Evolutionary conservation across 2,329 filamentous ascomycete species (phyloP).

Genomic region (Colletotrichum tropicale): DNA sequence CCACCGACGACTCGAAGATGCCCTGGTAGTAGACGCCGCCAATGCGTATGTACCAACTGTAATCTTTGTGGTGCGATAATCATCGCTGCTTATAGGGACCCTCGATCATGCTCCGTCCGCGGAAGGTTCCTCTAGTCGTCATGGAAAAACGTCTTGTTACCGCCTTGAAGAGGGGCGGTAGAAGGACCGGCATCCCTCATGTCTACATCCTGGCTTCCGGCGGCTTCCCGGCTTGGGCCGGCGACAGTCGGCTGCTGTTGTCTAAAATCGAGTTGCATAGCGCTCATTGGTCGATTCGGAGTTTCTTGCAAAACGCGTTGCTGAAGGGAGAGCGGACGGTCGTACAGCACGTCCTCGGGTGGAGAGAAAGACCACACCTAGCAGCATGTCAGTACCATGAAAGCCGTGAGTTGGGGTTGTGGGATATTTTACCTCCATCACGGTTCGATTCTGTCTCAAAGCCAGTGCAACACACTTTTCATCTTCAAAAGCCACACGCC

Average conservation of each 20-base stretch:
- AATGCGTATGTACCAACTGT: background rate
- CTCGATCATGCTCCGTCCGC: background rate
- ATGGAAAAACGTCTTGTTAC: slow-evolving; percentile 55
- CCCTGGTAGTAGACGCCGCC: background rate
- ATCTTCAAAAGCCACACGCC: slow-evolving; percentile 97
- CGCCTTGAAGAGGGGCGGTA: slow-evolving; percentile 55
- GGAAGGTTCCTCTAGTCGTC: slow-evolving; percentile 39
- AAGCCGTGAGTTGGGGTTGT: background rate
- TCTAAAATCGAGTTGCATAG: slow-evolving; percentile 51
- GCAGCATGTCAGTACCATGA: slow-evolving; percentile 29
- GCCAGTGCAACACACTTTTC: slow-evolving; percentile 98
- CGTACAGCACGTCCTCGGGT: slow-evolving; percentile 69
- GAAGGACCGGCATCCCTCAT: slow-evolving; percentile 63
- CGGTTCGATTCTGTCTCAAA: slow-evolving; percentile 80
- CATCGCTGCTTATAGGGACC: background rate
- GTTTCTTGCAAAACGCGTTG: slow-evolving; percentile 48
- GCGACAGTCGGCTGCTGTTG: slow-evolving; percentile 32
- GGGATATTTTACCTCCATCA: slow-evolving; percentile 85
- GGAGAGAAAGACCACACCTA: slow-evolving; percentile 96
- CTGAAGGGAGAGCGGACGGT: slow-evolving; percentile 55
- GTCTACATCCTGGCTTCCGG: slow-evolving; percentile 51
- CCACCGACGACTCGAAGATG: background rate
- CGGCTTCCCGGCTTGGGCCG: slow-evolving; percentile 35
- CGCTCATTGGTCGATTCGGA: slow-evolving; percentile 55
- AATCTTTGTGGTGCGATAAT: background rate